Conservation (phyloP, 345 rosid species). For the Aquilaria sinensis region DNA sequence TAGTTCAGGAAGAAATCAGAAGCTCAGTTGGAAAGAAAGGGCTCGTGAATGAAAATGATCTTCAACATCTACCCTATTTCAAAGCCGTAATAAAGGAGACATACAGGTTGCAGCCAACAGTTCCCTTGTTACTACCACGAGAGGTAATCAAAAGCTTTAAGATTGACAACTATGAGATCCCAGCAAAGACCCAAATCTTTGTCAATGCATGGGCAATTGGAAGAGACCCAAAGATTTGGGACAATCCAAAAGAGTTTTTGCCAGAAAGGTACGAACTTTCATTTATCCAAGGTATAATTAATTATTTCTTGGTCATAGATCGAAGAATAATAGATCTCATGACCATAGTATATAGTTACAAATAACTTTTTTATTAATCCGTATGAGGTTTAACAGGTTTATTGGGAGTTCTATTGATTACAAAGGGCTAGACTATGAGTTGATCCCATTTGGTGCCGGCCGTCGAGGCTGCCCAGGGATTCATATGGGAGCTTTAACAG, state of each 20-base stretch:
- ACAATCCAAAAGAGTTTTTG: background rate
- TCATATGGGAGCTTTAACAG: constrained; percentile 9
- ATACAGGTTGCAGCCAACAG: constrained; percentile 22
- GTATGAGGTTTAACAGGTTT: constrained; percentile 2
- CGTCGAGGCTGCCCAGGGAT: constrained; percentile 25
- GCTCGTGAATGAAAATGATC: constrained; percentile 27
- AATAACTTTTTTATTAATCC: background rate
- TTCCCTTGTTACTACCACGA: constrained; percentile 25
- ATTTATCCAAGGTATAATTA: no score
- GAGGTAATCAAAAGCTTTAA: constrained; percentile 15
- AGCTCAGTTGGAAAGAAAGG: constrained; percentile 18
- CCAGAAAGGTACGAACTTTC: constrained; percentile 3
- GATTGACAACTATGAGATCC: constrained; percentile 21
- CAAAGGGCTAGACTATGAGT: constrained; percentile 18
- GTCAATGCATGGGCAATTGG: constrained; percentile 31
- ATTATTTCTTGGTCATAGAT: no score
- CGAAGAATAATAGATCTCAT: no score
- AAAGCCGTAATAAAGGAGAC: constrained; percentile 39
- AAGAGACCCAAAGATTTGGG: constrained; percentile 31
- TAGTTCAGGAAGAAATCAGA: constrained; percentile 28
- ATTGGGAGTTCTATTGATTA: constrained; percentile 16
- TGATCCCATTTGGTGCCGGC: constrained; percentile 25
- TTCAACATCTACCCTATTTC: constrained; percentile 20
- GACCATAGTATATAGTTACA: no score
- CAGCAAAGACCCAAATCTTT: constrained; percentile 20